Evolutionary conservation across 768 basidiomycete species (phyloP), one percentile per base, ranked within the genome.

Genomic region (Amylocystis lapponica): DNA sequence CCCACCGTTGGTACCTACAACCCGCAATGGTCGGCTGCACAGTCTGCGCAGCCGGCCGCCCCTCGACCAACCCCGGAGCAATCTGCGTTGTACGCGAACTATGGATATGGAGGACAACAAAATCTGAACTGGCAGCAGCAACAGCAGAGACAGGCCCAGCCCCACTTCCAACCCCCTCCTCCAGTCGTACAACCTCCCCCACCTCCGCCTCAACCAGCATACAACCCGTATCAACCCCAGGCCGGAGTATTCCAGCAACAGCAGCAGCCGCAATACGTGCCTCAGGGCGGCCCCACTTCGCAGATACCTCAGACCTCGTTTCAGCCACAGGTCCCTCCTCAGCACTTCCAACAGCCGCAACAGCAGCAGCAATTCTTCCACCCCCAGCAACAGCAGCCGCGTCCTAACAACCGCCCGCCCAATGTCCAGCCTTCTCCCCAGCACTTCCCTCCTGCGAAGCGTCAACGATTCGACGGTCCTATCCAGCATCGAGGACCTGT

Each of bases 361-460:
- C 69, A 57, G 29, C 59, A 62, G 13, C 67, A 52, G 29, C 56
- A 51, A 2, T 55, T 47, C 35, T 57, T 58, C 35, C 54, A 59
- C n/a, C 62, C 60, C 27, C 64, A 63, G 60, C 74, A 71, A 49
- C 68, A 65, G 41, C 74, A 65, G 50, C 74, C 66, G 36, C 76
- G 71, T 25, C 60, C 46, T 23, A 56, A 38, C 52, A 56, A 43
- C 52, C 58, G 58, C 22, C 57, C 51, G 36, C 76, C 75, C 38
- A 65, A 60, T 42, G 41, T 69, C 19, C 73, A 82, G 50, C 67
- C 78, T 0, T 77, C 83, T 9, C 82, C 83, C 27, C 86, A 86
- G 53, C 84, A 89, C 56, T 70, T 83, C n/a, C 93, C 93, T 8
- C 92, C 93, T 3, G 91, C 91, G 2, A 96, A 96, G 62, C 72